Base-by-base conservation (phyloP, 2,329 filamentous ascomycete genomes). In the Aspergillus fumigatus region DNA sequence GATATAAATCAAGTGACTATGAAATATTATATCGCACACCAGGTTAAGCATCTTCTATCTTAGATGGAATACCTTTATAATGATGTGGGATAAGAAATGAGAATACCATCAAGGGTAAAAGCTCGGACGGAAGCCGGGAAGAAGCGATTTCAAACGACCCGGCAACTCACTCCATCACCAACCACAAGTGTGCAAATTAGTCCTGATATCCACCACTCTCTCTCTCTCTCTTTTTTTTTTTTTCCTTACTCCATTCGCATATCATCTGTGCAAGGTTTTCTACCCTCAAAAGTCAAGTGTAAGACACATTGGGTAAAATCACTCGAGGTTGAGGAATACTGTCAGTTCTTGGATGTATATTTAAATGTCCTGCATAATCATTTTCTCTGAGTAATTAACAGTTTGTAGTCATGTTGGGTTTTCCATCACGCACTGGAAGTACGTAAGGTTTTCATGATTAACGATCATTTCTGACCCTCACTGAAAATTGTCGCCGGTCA, bases 401-500 rank as follows among this genome's bases (percentile, higher is more conserved):
- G 17, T 14, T 7, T 17, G 11, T 17, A 17, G 32, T 35, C 17
- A 35, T 35, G 6, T 17, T 38, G 32, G 17, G n/a, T 35, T 14
- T 14, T 35, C 32, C 17, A 14, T 17, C 32, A 38, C 17, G 14
- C 32, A 6, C 14, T 38, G 6, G 32, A 38, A 17, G 32, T 17
- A 38, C 32, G 29, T 32, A 32, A 32, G 29, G 32, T 2, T 35
- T 14, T 35, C 6, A 35, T 29, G 10, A 29, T 29, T 29, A 29
- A 17, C 7, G 7, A 38, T 17, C 32, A 38, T 38, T 38, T 54
- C n/a, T 32, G 21, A 23, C 48, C 35, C 26, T 21, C 43, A 48
- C 52, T 38, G 45, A 50, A 21, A 57, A 50, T 59, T 61, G 58
- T 61, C 57, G 56, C 58, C 58, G 61, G 61, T 62, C 58, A 62